Evolutionary conservation across 2,329 filamentous ascomycete species (phyloP), one percentile per base, ranked within the genome.

Genomic region (Ophiobolus disseminans): DNA sequence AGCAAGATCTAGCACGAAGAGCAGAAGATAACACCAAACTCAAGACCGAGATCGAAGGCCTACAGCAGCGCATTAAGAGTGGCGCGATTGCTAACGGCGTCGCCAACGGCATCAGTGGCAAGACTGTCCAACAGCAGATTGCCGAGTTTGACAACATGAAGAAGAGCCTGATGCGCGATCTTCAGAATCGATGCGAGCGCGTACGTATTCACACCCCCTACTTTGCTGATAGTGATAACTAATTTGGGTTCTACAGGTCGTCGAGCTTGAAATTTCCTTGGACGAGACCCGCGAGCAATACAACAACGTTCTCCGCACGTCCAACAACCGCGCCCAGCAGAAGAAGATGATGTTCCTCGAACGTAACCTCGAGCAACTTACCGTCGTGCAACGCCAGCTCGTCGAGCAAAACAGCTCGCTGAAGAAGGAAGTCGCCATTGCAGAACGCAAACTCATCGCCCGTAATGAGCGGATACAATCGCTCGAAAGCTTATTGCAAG

Each of bases 311-410:
- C 83, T 99, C 49, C 88, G 93, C 47, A 94, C 91, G 40, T 96
- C 91, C 60, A 99, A 99, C 81, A 97, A 96, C 80, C 89, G 94
- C 50, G 93, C 94, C 19, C 94, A 99, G 79, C 94, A 99, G 77
- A 99, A 99, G 88, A 99, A 99, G 84, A 97, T 99, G 90, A 95
- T 94, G 13, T 99, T 99, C 83, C 79, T 99, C 40, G 94, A 99
- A 80, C 88, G 94, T 70, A 99, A 99, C 73, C 85, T 99, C 31
- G 94, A 99, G 78, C 94, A 99, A 76, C 82, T 99, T 45, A 99
- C 94, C 3, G 91, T 96, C 69, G 94, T 99, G 44, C 94, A 99
- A 76, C 86, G 94, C 45, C 94, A 99, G 77, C 86, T 99, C 10
- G 94, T 99, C 23, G 94, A 99, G 79, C 94, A 99, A 76, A 99